Evolutionary conservation across 2,329 filamentous ascomycete genomes (phyloP).

Genomic region (Ceratocystis diversiconidia): DNA sequence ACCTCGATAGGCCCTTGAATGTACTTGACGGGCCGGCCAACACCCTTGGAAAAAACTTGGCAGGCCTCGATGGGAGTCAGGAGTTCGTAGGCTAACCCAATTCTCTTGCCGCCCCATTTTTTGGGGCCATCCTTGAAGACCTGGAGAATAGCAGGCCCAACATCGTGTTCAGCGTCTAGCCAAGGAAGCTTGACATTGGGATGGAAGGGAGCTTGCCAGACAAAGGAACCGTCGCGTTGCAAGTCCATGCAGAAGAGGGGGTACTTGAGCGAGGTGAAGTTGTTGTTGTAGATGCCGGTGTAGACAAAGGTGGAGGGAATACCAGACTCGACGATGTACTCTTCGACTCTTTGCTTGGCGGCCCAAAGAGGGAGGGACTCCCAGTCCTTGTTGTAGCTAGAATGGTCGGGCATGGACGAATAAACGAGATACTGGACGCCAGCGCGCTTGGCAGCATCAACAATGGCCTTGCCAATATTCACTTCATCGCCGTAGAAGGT

Average conservation of each 20-base stretch:
- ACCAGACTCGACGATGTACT: conserved; percentile 70
- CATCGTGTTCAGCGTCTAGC: conserved; percentile 92
- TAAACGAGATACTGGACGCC: conserved; percentile 87
- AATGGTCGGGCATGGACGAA: conserved; percentile 93
- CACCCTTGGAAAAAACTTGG: conserved; percentile 60
- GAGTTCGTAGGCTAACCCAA: conserved; percentile 82
- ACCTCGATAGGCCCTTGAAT: conserved; percentile 66
- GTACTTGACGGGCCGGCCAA: conserved; percentile 67
- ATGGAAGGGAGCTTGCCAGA: conserved; percentile 90
- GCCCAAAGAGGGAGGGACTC: conserved; percentile 81
- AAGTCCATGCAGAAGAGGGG: conserved; percentile 93
- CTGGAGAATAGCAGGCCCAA: conserved; percentile 81
- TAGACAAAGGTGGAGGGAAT: conserved; percentile 87
- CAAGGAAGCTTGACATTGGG: conserved; percentile 80
- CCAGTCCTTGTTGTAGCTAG: conserved; percentile 61
- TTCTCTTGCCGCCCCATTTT: conserved; percentile 66
- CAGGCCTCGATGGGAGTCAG: conserved; percentile 75
- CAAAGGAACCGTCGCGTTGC: conserved; percentile 68
- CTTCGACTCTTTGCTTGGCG: conserved; percentile 82
- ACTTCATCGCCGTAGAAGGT: conserved; percentile 94
- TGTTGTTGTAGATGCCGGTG: conserved; percentile 97
- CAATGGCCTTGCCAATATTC: conserved; percentile 73
- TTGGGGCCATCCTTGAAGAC: conserved; percentile 84
- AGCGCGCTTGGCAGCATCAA: conserved; percentile 73
- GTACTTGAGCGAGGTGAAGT: conserved; percentile 86